A percentile compares a stretch with the other conserved stretches of the same genome.
Conservation (phyloP, 2,329 filamentous ascomycete genomes). For the Lasiodiplodia sp. region DNA sequence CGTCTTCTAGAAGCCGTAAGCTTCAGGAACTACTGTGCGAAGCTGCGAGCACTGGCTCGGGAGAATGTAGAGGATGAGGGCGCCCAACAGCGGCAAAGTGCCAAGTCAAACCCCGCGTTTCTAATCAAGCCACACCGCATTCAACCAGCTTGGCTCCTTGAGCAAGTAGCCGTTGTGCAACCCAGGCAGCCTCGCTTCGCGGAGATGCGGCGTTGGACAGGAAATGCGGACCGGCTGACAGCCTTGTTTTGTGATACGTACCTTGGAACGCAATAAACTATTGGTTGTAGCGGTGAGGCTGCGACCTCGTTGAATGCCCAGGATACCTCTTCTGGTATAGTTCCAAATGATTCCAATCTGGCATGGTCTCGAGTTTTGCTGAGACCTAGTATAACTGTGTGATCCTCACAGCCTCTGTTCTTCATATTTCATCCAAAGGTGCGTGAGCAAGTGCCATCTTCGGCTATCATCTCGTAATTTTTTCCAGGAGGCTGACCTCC, state of each 20-base stretch:
- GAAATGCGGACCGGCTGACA: slow-evolving; percentile 18
- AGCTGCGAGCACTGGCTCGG: not conserved
- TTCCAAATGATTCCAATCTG: no score
- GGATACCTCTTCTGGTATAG: not conserved
- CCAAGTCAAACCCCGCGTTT: slow-evolving; percentile 28
- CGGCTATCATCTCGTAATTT: not conserved
- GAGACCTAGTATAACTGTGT: not conserved
- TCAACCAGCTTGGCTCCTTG: slow-evolving; percentile 21
- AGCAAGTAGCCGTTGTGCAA: not conserved
- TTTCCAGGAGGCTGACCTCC: not conserved
- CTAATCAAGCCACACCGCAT: slow-evolving; percentile 25
- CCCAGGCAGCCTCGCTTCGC: not conserved
- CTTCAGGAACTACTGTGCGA: not conserved
- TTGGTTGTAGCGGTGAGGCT: slow-evolving; percentile 1
- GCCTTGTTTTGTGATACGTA: slow-evolving; percentile 1
- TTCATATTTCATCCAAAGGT: not conserved
- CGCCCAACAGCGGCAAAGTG: not conserved
- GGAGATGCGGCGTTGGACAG: not conserved
- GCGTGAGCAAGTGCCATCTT: not conserved
- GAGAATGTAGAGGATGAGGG: not conserved
- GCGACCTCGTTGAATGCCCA: not conserved
- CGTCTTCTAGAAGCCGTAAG: not conserved
- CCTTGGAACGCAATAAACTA: not conserved
- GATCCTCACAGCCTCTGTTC: not conserved
- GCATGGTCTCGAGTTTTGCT: not conserved